Base-by-base conservation (phyloP, 108 stramenopile species). In the Epithemia pelagica region DNA sequence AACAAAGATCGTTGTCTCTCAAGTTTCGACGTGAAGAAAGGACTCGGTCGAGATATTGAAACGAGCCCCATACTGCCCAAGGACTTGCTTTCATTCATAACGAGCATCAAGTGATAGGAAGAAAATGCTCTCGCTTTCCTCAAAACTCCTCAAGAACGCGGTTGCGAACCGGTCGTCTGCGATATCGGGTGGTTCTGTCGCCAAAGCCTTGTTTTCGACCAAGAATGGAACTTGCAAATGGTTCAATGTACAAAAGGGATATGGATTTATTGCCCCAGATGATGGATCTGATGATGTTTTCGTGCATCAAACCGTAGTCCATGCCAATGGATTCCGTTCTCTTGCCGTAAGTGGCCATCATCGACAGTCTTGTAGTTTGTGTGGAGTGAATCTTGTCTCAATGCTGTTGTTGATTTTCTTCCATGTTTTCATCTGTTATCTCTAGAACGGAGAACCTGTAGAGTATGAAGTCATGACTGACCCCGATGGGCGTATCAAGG, bases 191-290 rank as follows among this genome's bases (percentile, higher is more conserved):
- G n/a, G n/a, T n/a, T n/a, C n/a, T n/a, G n/a, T n/a, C n/a, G n/a
- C n/a, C n/a, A n/a, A n/a, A 10, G 37, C 37, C 56, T 58, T 19
- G 15, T 58, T 58, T 58, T 23, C 56, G 25, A n/a, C 56, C 7
- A 26, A 26, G 56, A 58, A 7, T n/a, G 89, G 89, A 37, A 85
- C 79, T 0, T 87, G 88, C 57, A 92, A 92, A 64, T 92, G 88
- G 88, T 93, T 93, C 64, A 80, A 89, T 53, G 67, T 72, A 54
- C 82, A 83, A 69, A 93, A 90, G 54, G 91, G 91, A 60, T 92
- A 88, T 64, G 91, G 91, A n/a, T 93, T 93, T 74, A 77, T 93
- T 66, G 65, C 71, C 20, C 91, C 88, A 2, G 81, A 85, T 32
- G 84, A 86, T 59, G 84, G 82, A 29, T 33, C 60, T 1, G 73